Evolutionary conservation across 2,329 filamentous ascomycete genomes (phyloP).

Genomic region (Curvularia verruculosa): DNA sequence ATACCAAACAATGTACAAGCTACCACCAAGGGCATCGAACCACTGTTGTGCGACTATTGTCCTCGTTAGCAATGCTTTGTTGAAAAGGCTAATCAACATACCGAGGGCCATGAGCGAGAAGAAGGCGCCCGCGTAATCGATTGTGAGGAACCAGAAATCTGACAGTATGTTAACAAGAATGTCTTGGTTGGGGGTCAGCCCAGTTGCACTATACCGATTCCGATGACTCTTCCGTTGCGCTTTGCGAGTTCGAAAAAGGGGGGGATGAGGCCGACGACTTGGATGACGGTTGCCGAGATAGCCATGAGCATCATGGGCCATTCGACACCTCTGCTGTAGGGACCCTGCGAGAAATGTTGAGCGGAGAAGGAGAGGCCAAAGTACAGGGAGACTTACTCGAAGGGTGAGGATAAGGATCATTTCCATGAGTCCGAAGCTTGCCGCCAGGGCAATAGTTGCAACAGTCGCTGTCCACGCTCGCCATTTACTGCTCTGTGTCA

Average conservation of each 20-base stretch:
- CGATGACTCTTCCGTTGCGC: slow-evolving; percentile 64
- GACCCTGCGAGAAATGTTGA: slow-evolving; percentile 48
- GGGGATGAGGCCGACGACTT: slow-evolving; percentile 63
- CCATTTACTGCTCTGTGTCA: slow-evolving; percentile 51
- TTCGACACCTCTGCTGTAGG: slow-evolving; percentile 60
- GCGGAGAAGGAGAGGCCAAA: background rate
- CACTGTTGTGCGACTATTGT: slow-evolving; percentile 62
- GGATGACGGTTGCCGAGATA: slow-evolving; percentile 62
- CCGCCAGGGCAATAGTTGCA: slow-evolving; percentile 50
- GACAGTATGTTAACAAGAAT: slow-evolving; percentile 13
- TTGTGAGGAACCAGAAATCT: slow-evolving; percentile 63
- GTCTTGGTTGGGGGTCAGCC: background rate
- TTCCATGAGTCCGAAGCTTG: slow-evolving; percentile 61
- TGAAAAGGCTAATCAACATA: slow-evolving; percentile 37
- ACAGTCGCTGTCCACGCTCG: slow-evolving; percentile 54
- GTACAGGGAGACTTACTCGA: slow-evolving; percentile 48
- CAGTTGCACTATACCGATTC: slow-evolving; percentile 59
- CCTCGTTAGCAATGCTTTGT: slow-evolving; percentile 2
- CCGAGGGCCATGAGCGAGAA: slow-evolving; percentile 68
- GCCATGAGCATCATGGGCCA: slow-evolving; percentile 64
- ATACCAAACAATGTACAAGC: slow-evolving; percentile 66
- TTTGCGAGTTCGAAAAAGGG: slow-evolving; percentile 69
- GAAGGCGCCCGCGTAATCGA: slow-evolving; percentile 67
- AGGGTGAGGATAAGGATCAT: slow-evolving; percentile 63
- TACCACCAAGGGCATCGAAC: slow-evolving; percentile 66